Conservation (phyloP, 1,284 basidiomycete species). For the Chalciporus sp. region DNA sequence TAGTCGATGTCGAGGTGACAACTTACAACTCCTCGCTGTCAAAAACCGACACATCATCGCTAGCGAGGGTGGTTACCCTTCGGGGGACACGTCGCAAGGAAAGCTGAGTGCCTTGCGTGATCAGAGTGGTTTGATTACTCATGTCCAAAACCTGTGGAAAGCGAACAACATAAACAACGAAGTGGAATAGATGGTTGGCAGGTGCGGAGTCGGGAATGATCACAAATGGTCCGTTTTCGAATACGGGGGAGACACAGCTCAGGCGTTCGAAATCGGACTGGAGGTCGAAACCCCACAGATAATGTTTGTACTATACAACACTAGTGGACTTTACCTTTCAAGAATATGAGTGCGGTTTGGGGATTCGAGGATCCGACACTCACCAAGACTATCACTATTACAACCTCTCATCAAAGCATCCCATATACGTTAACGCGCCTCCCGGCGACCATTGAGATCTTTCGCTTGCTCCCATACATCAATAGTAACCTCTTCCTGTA, state of each 20-base stretch:
- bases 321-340: background rate
- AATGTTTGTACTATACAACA: constrained; percentile 1
- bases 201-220: background rate
- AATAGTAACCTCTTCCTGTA: constrained; percentile 46
- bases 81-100: constrained; percentile 28
- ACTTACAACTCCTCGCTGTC: constrained; percentile 36
- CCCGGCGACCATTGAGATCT: constrained; percentile 39
- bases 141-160: constrained; percentile 15
- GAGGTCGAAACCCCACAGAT: background rate
- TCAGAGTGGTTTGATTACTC: constrained; percentile 16
- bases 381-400: background rate
- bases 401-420: constrained; percentile 1
- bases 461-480: constrained; percentile 53
- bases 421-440: constrained; percentile 11
- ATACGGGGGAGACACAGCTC: constrained; percentile 1
- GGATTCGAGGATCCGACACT: background rate
- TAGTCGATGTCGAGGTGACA: background rate
- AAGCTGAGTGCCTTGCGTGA: constrained; percentile 28
- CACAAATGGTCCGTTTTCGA: constrained; percentile 16
- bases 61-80: constrained; percentile 12
- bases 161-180: background rate
- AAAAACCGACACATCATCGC: constrained; percentile 17
- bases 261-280: constrained; percentile 16
- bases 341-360: background rate
- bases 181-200: background rate